phyloP scores from a whole-genome alignment of 352 stramenopile genomes.

The Phytophthora capsici region DNA sequence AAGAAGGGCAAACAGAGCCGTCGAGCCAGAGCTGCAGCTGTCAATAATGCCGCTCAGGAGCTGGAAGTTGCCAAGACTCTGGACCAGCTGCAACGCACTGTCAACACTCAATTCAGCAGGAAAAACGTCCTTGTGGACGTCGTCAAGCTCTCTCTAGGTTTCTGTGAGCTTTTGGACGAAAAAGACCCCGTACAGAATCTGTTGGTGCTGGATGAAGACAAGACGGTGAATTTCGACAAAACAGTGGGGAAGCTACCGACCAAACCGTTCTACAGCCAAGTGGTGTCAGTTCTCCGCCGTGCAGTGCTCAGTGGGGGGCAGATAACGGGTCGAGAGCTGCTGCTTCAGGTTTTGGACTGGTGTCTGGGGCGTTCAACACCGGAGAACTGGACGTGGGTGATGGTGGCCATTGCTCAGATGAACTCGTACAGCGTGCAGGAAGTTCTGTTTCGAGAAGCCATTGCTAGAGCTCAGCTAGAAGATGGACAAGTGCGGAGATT shows the following conservation, averaged over 20 bases:
- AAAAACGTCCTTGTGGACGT: slow-evolving; percentile 44
- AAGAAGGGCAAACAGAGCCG: slow-evolving; percentile 70
- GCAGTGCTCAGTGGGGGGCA: slow-evolving; percentile 43
- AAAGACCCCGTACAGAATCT: slow-evolving; percentile 45
- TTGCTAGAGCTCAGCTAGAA: slow-evolving; percentile 24
- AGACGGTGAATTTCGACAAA: slow-evolving; percentile 37
- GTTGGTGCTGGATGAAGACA: slow-evolving; percentile 19
- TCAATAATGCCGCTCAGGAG: slow-evolving; percentile 13
- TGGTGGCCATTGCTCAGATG: slow-evolving; percentile 50
- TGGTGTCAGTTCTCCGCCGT: slow-evolving; percentile 48
- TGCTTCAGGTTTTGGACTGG: slow-evolving; percentile 64
- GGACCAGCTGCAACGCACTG: slow-evolving; percentile 42
- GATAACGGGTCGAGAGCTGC: slow-evolving; percentile 6
- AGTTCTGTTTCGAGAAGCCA: slow-evolving; percentile 49
- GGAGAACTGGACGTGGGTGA: slow-evolving; percentile 57
- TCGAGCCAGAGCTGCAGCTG: slow-evolving; percentile 16
- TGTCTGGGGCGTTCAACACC: slow-evolving; percentile 32
- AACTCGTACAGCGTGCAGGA: slow-evolving; percentile 55
- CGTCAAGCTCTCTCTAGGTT: slow-evolving; percentile 49
- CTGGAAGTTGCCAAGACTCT: slow-evolving; percentile 52
- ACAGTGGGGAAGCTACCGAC: slow-evolving; percentile 44
- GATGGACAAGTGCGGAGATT: slow-evolving; percentile 7
- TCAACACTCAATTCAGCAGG: slow-evolving; percentile 41
- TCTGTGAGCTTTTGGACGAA: slow-evolving; percentile 48
- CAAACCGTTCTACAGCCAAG: slow-evolving; percentile 57